Conservation (phyloP, 2,329 filamentous ascomycete genomes). For the Colletotrichum sp. region DNA sequence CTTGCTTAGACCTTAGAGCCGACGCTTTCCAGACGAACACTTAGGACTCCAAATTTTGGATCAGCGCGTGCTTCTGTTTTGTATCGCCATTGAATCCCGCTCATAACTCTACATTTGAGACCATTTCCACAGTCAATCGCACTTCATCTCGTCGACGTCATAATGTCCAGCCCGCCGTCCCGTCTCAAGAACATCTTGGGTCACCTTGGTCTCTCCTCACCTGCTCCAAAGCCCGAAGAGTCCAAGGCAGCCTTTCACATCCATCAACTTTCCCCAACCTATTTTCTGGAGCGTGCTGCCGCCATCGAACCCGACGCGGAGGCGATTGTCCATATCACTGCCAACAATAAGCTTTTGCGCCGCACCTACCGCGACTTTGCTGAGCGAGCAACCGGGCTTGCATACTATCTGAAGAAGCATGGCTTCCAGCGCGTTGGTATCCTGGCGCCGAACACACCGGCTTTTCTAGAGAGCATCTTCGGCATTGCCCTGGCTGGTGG, state of each 20-base stretch:
- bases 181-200: constrained; percentile 64
- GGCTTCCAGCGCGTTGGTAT: constrained; percentile 81
- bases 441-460: constrained; percentile 89
- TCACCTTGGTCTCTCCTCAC: constrained; percentile 46
- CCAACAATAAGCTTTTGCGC: constrained; percentile 75
- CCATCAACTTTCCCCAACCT: constrained; percentile 84
- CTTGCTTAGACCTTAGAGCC: neutral
- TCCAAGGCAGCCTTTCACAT: constrained; percentile 61
- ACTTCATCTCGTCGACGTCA: neutral
- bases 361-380: constrained; percentile 83
- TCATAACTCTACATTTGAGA: neutral
- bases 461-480: constrained; percentile 90
- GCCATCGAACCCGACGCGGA: constrained; percentile 85
- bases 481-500: constrained; percentile 83
- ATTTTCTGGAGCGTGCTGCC: constrained; percentile 85
- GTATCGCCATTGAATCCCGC: neutral
- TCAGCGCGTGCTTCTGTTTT: neutral
- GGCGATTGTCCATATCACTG: constrained; percentile 85
- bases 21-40: neutral
- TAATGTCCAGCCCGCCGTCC: constrained; percentile 69
- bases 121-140: neutral
- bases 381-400: constrained; percentile 84
- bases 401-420: constrained; percentile 83
- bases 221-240: constrained; percentile 27
- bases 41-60: neutral